These are phyloP conservation scores for Tulasnella sp. DNA, from an alignment of 768 basidiomycete genomes.

Conservation along the genomic window DNA sequence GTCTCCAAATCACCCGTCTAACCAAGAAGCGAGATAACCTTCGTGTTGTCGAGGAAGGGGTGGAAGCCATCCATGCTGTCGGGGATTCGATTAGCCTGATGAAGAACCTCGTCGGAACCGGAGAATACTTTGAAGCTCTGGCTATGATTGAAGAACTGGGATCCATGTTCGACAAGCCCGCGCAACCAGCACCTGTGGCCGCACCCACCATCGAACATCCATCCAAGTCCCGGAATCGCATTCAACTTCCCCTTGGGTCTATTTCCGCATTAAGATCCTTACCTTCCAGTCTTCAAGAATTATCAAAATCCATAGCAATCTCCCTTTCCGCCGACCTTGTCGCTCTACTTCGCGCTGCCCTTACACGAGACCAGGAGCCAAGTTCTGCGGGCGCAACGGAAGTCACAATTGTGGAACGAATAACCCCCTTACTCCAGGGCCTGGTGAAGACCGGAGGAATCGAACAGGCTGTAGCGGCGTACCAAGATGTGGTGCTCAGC, in stretches of 20 bases:
- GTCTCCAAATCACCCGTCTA: slow-evolving; percentile 65
- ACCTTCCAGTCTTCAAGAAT: slow-evolving; percentile 62
- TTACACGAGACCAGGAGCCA: slow-evolving; percentile 41
- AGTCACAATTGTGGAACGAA: slow-evolving; percentile 50
- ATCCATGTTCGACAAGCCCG: slow-evolving; percentile 29
- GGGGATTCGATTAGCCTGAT: slow-evolving; percentile 74
- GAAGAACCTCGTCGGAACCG: slow-evolving; percentile 67
- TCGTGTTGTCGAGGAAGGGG: slow-evolving; percentile 55
- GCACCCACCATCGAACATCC: slow-evolving; percentile 28
- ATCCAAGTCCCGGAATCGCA: slow-evolving; percentile 30
- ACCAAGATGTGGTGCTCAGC: slow-evolving; percentile 62
- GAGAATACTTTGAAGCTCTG: slow-evolving; percentile 85
- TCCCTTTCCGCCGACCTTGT: slow-evolving; percentile 76
- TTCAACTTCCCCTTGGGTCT: slow-evolving; percentile 58
- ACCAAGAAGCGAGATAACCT: slow-evolving; percentile 51
- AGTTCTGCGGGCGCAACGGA: slow-evolving; percentile 29
- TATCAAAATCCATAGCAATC: slow-evolving; percentile 70
- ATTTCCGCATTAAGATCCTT: slow-evolving; percentile 70
- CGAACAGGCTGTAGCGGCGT: slow-evolving; percentile 61
- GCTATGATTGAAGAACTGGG: slow-evolving; percentile 67
- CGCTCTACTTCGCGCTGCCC: slow-evolving; percentile 61
- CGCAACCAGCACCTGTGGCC: slow-evolving; percentile 26
- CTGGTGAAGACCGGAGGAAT: slow-evolving; percentile 68
- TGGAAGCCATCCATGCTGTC: slow-evolving; percentile 61
- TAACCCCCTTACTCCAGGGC: slow-evolving; percentile 73